phyloP scores from a whole-genome alignment of 2,329 filamentous ascomycete genomes.

The Paracorniculantispora psalliotae region DNA sequence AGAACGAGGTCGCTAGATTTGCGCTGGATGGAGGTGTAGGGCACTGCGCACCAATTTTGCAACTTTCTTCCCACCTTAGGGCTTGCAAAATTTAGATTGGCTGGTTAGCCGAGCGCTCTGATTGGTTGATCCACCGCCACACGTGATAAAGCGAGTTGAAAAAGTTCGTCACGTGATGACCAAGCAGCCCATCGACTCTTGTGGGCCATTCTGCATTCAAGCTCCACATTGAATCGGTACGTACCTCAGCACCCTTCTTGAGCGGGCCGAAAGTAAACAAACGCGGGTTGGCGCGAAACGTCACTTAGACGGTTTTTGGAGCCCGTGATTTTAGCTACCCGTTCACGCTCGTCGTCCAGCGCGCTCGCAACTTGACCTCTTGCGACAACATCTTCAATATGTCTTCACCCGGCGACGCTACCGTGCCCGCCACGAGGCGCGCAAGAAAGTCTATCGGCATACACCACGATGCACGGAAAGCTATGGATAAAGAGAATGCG shows the following conservation, averaged over 20 bases:
- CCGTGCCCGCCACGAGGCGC: constrained; percentile 52
- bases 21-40: constrained; percentile 34
- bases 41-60: constrained; percentile 31
- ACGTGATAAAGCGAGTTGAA: constrained; percentile 26
- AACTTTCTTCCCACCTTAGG: constrained; percentile 31
- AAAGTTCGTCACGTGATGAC: constrained; percentile 11
- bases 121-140: constrained; percentile 16
- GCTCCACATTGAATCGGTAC: constrained; percentile 17
- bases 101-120: constrained; percentile 23
- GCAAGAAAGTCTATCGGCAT: constrained; percentile 67
- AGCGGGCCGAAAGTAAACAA: constrained; percentile 33
- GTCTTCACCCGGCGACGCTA: constrained; percentile 34
- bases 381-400: constrained; percentile 23
- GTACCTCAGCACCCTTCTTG: constrained; percentile 11
- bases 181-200: not conserved
- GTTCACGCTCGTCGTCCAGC: constrained; percentile 8
- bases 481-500: constrained; percentile 72
- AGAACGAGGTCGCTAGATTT: constrained; percentile 32
- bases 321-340: not conserved
- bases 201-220: not conserved
- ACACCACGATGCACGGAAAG: constrained; percentile 48
- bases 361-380: constrained; percentile 12
- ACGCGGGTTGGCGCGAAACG: constrained; percentile 28
- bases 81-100: constrained; percentile 38
- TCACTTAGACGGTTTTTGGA: not conserved